phyloP scores from a whole-genome alignment of 495 filamentous ascomycete species.

The Cryomyces minteri region DNA sequence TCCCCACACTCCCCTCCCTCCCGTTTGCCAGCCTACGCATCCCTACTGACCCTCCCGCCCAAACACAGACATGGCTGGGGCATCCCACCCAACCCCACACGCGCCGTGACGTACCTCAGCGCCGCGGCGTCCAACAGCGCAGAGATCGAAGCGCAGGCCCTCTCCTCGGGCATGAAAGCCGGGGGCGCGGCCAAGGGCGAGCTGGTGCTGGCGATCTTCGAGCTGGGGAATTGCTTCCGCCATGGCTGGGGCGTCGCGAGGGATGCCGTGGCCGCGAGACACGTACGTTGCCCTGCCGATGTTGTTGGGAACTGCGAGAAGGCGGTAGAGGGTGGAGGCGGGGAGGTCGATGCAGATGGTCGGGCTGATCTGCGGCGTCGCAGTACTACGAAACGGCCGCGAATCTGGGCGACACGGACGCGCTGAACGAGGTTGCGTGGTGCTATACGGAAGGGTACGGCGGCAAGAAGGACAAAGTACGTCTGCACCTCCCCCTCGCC shows the following conservation, averaged over 20 bases:
- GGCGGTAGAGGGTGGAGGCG: too few species aligned
- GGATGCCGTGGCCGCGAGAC: slow-evolving; percentile 60
- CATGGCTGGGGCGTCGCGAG: slow-evolving; percentile 88
- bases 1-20: neutral
- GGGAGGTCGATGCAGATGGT: too few species aligned
- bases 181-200: slow-evolving; percentile 93
- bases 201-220: slow-evolving; percentile 92
- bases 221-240: slow-evolving; percentile 86
- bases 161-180: slow-evolving; percentile 73
- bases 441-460: slow-evolving; percentile 93
- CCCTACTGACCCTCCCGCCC: neutral
- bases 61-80: slow-evolving; percentile 79
- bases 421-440: slow-evolving; percentile 94
- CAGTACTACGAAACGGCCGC: slow-evolving; percentile 96
- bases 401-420: slow-evolving; percentile 89
- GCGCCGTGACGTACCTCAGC: slow-evolving; percentile 66
- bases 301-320: too few species aligned
- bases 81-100: slow-evolving; percentile 46
- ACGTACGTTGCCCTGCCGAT: too few species aligned
- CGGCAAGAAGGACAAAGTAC: slow-evolving; percentile 90
- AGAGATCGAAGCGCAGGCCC: slow-evolving; percentile 62
- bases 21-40: neutral
- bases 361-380: slow-evolving; percentile 14
- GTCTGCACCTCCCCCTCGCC: slow-evolving; percentile 16
- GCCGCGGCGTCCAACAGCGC: slow-evolving; percentile 85